Base-by-base conservation (phyloP, 306 rosid genomes). In the Herpetospermum pedunculosum region DNA sequence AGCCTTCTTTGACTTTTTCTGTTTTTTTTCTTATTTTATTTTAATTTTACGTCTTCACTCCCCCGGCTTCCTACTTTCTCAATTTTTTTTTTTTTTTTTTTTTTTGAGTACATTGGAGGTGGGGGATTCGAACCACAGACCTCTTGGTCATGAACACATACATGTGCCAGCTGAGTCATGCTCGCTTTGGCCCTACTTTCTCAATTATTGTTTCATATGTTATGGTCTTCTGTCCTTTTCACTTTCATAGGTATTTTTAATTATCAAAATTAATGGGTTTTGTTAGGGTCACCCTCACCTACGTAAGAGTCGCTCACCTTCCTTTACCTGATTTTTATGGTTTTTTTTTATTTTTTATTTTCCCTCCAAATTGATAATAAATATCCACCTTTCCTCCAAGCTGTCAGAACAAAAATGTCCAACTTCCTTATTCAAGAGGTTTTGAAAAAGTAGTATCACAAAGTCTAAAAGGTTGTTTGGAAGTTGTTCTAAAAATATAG, bases 211-310 rank as follows among this genome's bases (percentile, higher is more conserved):
- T 18, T 35, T 9, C 1, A 10, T 64, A 4, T 37, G 18, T 64
- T 64, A 35, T 64, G 47, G 71, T 11, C 71, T 37, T 19, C 71
- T 9, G 48, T 64, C 71, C 4, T 19, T 64, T 64, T 62, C 70
- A 35, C 16, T 34, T 62, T 35, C 28, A 60, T 18, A 63, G 30
- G 2, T 12, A 37, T 63, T 63, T 63, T 64, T 32, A 16, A 37
- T 64, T 64, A 19, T 64, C 3, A 38, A 64, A 64, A 64, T 64
- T 35, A 38, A 64, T 64, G 71, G 71, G 49, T 64, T 37, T 37
- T 64, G 28, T 64, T 37, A 64, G 41, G 4, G 18, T 64, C 47
- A 37, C 71, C 28, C 13, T 59, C 49, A 38, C n/a, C 49, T 38
- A 64, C 47, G 49, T 7, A 38, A 64, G 16, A 37, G 48, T n/a